Percentiles rank a stretch among this genome's conserved stretches.
Conservation (phyloP, 768 basidiomycete species). For the Chalciporus chontae region DNA sequence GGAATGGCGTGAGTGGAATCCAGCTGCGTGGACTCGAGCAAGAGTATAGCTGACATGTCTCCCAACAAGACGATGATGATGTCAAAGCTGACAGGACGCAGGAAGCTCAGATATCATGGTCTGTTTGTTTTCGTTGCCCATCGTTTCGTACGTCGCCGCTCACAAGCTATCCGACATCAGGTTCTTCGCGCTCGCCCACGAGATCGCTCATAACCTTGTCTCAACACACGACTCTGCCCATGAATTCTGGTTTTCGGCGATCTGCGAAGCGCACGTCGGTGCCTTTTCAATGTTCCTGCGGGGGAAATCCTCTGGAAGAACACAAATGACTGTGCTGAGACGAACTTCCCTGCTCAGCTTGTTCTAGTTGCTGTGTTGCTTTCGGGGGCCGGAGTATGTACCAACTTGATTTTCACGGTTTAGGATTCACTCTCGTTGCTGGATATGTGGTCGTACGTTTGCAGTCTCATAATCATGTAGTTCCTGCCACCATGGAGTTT, state of each 20-base stretch:
- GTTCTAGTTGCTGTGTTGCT: no score
- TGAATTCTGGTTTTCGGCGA: slow-evolving; percentile 87
- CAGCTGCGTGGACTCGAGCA: neutral
- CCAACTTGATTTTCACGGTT: no score
- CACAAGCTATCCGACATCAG: slow-evolving; percentile 31
- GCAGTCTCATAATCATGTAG: no score
- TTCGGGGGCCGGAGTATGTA: no score
- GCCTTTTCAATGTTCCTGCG: slow-evolving; percentile 29
- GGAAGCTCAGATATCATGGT: neutral
- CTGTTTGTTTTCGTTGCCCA: neutral
- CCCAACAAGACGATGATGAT: neutral
- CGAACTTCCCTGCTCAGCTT: no score
- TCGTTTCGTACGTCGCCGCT: neutral
- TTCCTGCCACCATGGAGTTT: no score
- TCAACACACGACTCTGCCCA: slow-evolving; percentile 83
- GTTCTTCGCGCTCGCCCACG: slow-evolving; percentile 88
- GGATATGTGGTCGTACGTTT: no score
- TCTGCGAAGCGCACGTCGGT: slow-evolving; percentile 62
- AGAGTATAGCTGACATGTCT: no score
- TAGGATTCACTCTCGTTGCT: no score
- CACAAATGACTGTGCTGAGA: no score
- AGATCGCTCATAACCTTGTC: slow-evolving; percentile 86
- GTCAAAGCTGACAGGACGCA: neutral
- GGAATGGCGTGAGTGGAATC: slow-evolving; percentile 68
- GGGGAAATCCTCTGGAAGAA: no score